Evolutionary conservation across 257 asterid genomes (phyloP), one percentile per base, ranked within the genome.

Genomic region (Marsdenia floribunda): DNA sequence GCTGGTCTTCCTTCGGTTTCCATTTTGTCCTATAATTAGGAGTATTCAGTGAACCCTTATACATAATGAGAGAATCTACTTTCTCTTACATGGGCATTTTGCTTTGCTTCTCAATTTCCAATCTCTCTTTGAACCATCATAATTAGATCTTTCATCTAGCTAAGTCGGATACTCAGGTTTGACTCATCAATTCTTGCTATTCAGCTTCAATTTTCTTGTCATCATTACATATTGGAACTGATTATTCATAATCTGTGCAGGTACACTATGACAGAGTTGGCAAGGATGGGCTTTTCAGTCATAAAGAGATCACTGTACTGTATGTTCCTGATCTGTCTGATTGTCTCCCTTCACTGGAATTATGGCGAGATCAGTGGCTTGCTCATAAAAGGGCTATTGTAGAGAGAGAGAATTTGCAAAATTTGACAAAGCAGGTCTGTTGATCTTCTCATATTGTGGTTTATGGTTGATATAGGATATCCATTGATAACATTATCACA

Each of bases 241-340:
- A 59, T 26, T 67, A 70, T 59, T 75, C 19, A 54, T 74, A 44
- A 16, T 70, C 33, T 83, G 12, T 26, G 90, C 87, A 95, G 99
- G 86, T 95, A 76, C 98, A 95, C 86, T 95, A 95, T 74, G 85
- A 90, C 26, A 88, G 99, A 87, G 80, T 92, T 80, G 98, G 96
- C 76, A 88, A 85, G 84, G 96, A 92, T 80, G 99, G 99, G 72
- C 83, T 80, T 80, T 90, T 83, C 81, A 92, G 96, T 85, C 97
- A 95, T 86, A 89, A 82, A 74, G 99, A 95, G 88, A 88, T 95
- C 78, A 90, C 96, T 38, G 99, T 92, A 68, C 75, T 89, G 75
- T 95, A 85, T 76, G 89, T 92, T 81, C 99, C 99, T 14, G 96
- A 95, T 87, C 85, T 95, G 59, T 88, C 97, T 14, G 90, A 83